Percentiles rank a stretch among this genome's conserved stretches.
Conservation (phyloP, 495 filamentous ascomycete species). For the Aspergillus sclerotioniger region DNA sequence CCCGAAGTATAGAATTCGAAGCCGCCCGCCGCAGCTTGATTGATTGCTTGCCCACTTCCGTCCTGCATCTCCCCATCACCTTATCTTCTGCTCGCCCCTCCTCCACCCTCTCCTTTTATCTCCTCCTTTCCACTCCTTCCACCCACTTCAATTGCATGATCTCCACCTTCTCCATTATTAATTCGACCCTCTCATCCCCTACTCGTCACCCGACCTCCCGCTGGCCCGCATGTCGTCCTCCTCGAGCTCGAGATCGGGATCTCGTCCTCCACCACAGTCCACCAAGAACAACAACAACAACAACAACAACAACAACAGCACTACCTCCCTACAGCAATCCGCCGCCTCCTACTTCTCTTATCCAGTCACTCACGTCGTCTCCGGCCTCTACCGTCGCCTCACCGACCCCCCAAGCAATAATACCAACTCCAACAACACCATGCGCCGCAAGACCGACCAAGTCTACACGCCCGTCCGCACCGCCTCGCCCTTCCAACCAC, state of each 20-base stretch:
- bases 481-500: conserved; percentile 60
- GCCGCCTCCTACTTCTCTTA: conserved; percentile 53
- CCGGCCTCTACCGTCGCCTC: conserved; percentile 51
- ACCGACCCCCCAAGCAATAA: conserved; percentile 43
- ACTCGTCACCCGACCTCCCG: neutral
- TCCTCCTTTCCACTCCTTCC: neutral
- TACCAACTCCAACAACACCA: conserved; percentile 24
- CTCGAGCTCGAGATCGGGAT: conserved; percentile 33
- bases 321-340: conserved; percentile 30
- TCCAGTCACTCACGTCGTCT: conserved; percentile 54
- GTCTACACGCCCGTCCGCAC: conserved; percentile 52
- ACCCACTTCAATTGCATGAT: conserved; percentile 7
- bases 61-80: neutral
- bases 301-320: conserved; percentile 16
- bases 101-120: neutral
- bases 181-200: neutral
- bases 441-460: conserved; percentile 26
- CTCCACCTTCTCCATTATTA: conserved; percentile 7
- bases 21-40: too few species aligned
- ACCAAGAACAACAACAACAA: conserved; percentile 15
- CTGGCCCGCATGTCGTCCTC: conserved; percentile 12
- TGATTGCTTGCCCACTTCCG: too few species aligned
- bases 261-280: conserved; percentile 30
- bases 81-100: conserved; percentile 1
- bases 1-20: too few species aligned